Evolutionary conservation across 2,329 filamentous ascomycete species (phyloP).

Genomic region (Hansfordia pulvinata): DNA sequence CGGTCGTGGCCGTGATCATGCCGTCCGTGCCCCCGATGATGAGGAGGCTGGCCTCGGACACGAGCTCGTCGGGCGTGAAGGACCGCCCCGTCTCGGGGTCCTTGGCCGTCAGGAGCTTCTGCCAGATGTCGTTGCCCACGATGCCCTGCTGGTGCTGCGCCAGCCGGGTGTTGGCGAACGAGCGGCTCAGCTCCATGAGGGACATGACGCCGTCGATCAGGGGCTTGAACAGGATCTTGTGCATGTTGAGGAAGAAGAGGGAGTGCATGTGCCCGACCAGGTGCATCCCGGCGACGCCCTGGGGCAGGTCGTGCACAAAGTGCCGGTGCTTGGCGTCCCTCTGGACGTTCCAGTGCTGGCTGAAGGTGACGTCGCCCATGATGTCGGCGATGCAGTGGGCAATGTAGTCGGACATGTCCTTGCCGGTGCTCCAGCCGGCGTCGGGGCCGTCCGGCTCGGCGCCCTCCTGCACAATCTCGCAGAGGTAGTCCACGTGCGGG

Average conservation of each 20-base stretch:
- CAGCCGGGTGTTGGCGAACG: background rate
- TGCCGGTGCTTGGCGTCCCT: background rate
- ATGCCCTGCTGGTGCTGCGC: too few relatives aligned
- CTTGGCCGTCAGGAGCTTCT: constrained; percentile 41
- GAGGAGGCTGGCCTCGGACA: constrained; percentile 55
- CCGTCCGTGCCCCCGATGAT: too few relatives aligned
- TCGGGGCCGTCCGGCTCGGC: too few relatives aligned
- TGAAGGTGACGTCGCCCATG: background rate
- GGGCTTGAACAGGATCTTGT: background rate
- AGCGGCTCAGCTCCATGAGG: background rate
- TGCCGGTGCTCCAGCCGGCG: too few relatives aligned
- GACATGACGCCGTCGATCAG: background rate
- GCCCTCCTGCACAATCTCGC: too few relatives aligned
- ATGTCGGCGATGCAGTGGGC: background rate
- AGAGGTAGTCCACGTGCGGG: too few relatives aligned
- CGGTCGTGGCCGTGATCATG: too few relatives aligned
- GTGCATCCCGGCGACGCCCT: background rate
- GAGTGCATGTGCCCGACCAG: background rate
- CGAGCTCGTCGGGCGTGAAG: constrained; percentile 52
- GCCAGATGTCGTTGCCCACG: constrained; percentile 39
- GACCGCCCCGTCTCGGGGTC: constrained; percentile 48
- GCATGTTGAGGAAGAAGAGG: background rate
- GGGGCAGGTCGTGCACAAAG: background rate
- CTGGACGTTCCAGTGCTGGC: background rate
- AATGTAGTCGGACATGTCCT: too few relatives aligned